phyloP scores from a whole-genome alignment of 495 filamentous ascomycete genomes.

The Xylaria curta region DNA sequence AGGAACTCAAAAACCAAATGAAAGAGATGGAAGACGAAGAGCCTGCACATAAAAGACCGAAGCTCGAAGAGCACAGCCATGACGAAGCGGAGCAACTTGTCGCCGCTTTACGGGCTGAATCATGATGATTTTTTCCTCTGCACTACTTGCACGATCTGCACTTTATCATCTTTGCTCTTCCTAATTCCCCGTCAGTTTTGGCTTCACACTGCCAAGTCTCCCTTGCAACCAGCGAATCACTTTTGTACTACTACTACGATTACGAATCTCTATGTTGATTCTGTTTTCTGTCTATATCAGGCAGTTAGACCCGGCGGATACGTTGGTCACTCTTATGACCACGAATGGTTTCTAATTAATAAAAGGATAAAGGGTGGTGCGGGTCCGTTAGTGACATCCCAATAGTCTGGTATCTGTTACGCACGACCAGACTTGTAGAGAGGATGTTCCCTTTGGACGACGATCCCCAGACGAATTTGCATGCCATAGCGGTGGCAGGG shows the following conservation, averaged over 20 bases:
- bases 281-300: constrained; percentile 1
- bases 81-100: constrained; percentile 23
- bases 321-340: constrained; percentile 1
- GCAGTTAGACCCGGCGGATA: constrained; percentile 20
- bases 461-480: constrained; percentile 15
- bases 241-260: constrained; percentile 24
- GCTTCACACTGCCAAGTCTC: background rate
- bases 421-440: background rate
- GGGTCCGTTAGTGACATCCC: background rate
- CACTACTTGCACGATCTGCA: background rate
- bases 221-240: constrained; percentile 11
- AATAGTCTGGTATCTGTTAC: background rate
- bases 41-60: constrained; percentile 40
- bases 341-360: constrained; percentile 21
- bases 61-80: constrained; percentile 23
- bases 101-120: constrained; percentile 22
- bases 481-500: constrained; percentile 20
- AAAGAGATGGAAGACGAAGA: constrained; percentile 42
- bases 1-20: constrained; percentile 47
- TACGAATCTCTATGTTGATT: constrained; percentile 17
- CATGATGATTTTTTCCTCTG: constrained; percentile 1
- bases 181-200: background rate
- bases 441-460: constrained; percentile 12
- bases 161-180: background rate
- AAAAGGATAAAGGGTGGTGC: constrained; percentile 16